phyloP scores from a whole-genome alignment of 2,329 filamentous ascomycete species.

The Fusarium sp. region DNA sequence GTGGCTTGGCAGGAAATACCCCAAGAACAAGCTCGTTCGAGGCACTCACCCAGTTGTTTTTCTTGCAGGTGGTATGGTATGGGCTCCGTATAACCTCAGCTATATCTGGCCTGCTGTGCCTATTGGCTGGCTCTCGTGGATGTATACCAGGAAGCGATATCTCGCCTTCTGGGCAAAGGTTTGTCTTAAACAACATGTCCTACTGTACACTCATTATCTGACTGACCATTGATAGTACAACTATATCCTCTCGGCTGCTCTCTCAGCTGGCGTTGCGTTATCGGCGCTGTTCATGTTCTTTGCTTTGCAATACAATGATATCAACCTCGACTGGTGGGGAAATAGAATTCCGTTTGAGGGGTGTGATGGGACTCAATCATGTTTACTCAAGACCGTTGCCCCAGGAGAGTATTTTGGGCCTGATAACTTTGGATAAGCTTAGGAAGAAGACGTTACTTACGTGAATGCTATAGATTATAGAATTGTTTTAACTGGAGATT shows the following conservation, averaged over 20 bases:
- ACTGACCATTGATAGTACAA: constrained; percentile 55
- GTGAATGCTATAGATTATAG: not conserved
- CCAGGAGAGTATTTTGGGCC: constrained; percentile 53
- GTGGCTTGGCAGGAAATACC: constrained; percentile 53
- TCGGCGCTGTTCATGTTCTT: constrained; percentile 64
- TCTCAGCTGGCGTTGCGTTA: constrained; percentile 61
- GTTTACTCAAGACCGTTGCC: constrained; percentile 42
- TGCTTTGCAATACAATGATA: constrained; percentile 56
- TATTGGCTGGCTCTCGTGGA: constrained; percentile 62
- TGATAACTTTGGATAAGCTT: not conserved
- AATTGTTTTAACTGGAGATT: not conserved
- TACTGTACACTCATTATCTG: constrained; percentile 36
- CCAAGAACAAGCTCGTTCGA: constrained; percentile 51
- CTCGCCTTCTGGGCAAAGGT: constrained; percentile 64
- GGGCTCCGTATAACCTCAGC: constrained; percentile 61
- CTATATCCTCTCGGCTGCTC: constrained; percentile 62
- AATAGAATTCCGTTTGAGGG: constrained; percentile 51
- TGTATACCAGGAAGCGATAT: constrained; percentile 61
- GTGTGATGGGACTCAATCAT: constrained; percentile 46
- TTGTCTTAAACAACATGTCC: not conserved
- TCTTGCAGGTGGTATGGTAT: constrained; percentile 56
- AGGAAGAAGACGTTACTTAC: not conserved
- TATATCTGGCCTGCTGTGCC: constrained; percentile 63
- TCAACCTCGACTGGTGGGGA: constrained; percentile 61
- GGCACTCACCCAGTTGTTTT: constrained; percentile 60